Base-by-base conservation (phyloP, 1,284 basidiomycete genomes). In the Sporisorium sorghi region DNA sequence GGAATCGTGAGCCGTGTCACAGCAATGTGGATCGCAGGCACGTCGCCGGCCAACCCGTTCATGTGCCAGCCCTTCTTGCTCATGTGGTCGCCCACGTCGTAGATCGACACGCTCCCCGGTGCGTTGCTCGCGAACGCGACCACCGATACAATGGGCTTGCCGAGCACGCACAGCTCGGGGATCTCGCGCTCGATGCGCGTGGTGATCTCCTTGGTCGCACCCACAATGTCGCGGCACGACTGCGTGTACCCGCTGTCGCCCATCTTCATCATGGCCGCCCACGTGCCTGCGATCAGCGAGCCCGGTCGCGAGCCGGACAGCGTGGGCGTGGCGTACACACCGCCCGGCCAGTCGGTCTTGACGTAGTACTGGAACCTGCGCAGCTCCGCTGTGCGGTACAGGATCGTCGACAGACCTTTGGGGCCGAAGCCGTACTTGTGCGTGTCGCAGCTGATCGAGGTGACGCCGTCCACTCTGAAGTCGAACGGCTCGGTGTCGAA, bases 191-290 rank as follows among this genome's bases (percentile, higher is more conserved):
- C 86, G 76, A 96, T 91, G 5, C 88, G 87, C 19, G 88, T 86
- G 32, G 89, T 89, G 69, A 95, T 93, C 24, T 82, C 87, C 58
- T 90, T 89, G 1, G 92, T 88, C 19, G 90, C 89, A 55, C 88
- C 87, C 44, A 99, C 92, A 69, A 99, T 98, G 44, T 88, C 86
- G 28, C 88, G 88, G 84, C 95, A 97, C 0, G 93, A 94, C 62
- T 90, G 87, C n/a, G 93, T 88, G 86, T 99, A 99, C 15, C 97
- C 97, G 90, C 91, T 88, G 64, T 90, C 88, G 28, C 96, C 96
- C 86, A 97, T 91, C 83, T 92, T 90, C 81, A 96, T 92, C 90
- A 98, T 90, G 1, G 93, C 93, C 4, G 96, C 94, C 94, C 95
- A 99, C 17, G 94, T 91, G 44, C 93, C 96, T 12, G 96, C 96